Evolutionary conservation across 345 rosid genomes (phyloP), one percentile per base, ranked within the genome.

Genomic region (Luvunga scandens): DNA sequence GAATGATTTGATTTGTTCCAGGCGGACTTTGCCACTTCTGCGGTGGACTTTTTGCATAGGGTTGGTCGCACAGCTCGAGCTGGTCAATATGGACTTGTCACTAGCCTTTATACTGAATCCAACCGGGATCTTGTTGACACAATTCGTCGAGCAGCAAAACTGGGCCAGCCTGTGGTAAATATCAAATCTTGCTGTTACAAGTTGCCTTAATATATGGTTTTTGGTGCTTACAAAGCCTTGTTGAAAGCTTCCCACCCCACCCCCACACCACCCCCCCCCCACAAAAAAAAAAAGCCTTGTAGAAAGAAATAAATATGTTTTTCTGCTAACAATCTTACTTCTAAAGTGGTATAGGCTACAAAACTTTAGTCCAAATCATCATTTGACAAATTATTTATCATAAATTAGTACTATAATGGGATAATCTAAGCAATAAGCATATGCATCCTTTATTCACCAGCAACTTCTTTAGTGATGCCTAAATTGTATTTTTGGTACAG

Each of bases 41-140:
- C 97, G 7, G 98, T 95, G 38, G 97, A 93, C 86, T 94, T 91
- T 82, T 88, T 96, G 89, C 99, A 96, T 80, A 90, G 99, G 86
- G 86, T 96, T 68, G 98, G 97, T 57, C 90, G 98, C 65, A 95
- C 99, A 81, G 99, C 97, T 84, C 90, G 98, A 74, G 99, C 98
- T 75, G 99, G 99, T 73, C 97, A 88, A 66, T 85, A 86, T 82
- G 99, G 99, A 77, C 88, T 88, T 33, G 94, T 96, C 83, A 95
- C 99, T 66, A 95, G 92, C 89, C 89, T 96, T 66, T 96, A 89
- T 89, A 94, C 95, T 1, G 88, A 85, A 81, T 85, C 97, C 62
- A 92, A 89, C 69, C 77, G 84, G 22, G 92, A 94, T 78, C 97
- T 96, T 69, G 98, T 94, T 45, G 83, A 85, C 81, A 91, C 99